Percentiles rank a stretch among this genome's conserved stretches.
Conservation (phyloP, 2,329 filamentous ascomycete genomes). For the Botrytis byssoidea region DNA sequence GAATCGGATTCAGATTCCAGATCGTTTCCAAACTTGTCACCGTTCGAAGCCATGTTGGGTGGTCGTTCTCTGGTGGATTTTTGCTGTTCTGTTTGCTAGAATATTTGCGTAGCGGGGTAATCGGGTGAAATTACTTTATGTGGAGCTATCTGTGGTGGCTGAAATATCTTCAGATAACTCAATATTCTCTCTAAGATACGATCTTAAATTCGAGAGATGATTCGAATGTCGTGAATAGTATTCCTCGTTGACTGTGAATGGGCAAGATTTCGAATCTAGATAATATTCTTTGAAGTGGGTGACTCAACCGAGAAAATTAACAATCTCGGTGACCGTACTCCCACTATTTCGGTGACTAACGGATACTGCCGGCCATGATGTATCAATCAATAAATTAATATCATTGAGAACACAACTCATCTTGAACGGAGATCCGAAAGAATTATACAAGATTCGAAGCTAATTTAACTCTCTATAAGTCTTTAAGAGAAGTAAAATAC, state of each 20-base stretch:
- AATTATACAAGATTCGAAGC: background rate
- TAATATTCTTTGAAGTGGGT: conserved; percentile 24
- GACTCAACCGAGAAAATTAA: conserved; percentile 21
- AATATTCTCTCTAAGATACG: background rate
- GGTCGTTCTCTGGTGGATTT: conserved; percentile 25
- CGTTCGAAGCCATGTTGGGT: conserved; percentile 43
- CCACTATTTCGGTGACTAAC: background rate
- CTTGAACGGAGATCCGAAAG: background rate
- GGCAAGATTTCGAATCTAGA: conserved; percentile 16
- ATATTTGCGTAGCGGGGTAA: conserved; percentile 26
- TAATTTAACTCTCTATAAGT: background rate
- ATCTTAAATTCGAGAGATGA: conserved; percentile 4
- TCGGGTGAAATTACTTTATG: background rate
- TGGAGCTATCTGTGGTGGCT: conserved; percentile 1
- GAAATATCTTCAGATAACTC: background rate
- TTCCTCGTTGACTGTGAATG: conserved; percentile 2
- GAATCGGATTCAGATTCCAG: conserved; percentile 65
- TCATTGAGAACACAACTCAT: background rate
- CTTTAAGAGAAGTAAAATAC: background rate
- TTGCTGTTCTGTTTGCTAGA: conserved; percentile 16
- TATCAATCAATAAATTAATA: background rate
- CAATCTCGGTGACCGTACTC: conserved; percentile 18
- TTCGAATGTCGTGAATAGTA: conserved; percentile 9
- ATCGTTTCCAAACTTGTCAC: conserved; percentile 68
- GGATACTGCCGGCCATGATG: conserved; percentile 5